Conservation (phyloP, 768 basidiomycete genomes). For the Suillus variegatus region DNA sequence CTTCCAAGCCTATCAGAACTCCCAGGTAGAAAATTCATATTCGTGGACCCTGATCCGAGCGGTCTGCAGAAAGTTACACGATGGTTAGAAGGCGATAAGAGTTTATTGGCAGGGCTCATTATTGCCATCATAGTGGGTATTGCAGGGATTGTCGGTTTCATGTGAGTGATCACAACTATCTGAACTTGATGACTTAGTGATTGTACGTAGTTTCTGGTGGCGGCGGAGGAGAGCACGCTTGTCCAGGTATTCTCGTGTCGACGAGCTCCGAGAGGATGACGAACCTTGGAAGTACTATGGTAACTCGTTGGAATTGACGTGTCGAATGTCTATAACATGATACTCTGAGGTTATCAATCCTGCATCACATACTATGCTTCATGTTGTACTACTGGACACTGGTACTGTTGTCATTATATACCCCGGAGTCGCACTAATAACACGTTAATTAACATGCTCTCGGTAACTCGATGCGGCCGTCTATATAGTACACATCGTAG, state of each 20-base stretch:
- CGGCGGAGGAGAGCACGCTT: slow-evolving; percentile 22
- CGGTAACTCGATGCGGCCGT: neutral
- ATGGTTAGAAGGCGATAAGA: slow-evolving; percentile 49
- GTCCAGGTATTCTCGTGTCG: slow-evolving; percentile 22
- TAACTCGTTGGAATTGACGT: slow-evolving; percentile 3
- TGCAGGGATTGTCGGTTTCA: slow-evolving; percentile 33
- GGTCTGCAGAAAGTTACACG: slow-evolving; percentile 42
- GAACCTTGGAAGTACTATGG: slow-evolving; percentile 31
- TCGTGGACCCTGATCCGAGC: slow-evolving; percentile 57
- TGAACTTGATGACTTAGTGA: neutral
- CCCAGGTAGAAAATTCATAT: slow-evolving; percentile 41
- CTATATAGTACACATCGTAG: neutral
- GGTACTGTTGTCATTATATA: neutral
- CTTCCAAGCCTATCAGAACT: slow-evolving; percentile 53
- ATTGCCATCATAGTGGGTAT: slow-evolving; percentile 44
- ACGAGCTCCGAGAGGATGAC: slow-evolving; percentile 30
- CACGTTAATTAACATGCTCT: neutral
- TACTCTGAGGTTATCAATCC: too few relatives aligned
- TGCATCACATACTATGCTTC: neutral
- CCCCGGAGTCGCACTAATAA: neutral
- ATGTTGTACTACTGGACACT: neutral
- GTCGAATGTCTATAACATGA: neutral
- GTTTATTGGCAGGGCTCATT: slow-evolving; percentile 48
- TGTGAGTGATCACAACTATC: slow-evolving; percentile 28
- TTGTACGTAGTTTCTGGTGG: slow-evolving; percentile 30